Percentiles rank a stretch among this genome's conserved stretches.
phyloP scores from a whole-genome alignment of 495 filamentous ascomycete genomes.

The Neurospora sp. region DNA sequence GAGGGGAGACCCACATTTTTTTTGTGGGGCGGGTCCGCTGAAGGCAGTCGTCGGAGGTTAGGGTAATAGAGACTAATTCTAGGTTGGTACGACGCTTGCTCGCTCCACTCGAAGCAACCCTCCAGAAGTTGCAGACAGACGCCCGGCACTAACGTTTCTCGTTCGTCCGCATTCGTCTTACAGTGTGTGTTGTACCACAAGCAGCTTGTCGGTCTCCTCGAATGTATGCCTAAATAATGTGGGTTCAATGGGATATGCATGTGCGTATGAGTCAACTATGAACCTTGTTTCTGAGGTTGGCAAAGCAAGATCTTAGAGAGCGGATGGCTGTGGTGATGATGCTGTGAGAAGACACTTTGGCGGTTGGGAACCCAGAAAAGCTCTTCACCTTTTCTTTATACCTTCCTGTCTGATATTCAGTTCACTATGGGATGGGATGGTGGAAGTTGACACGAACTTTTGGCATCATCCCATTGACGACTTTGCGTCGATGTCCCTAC shows the following conservation, averaged over 20 bases:
- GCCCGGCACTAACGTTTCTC: background rate
- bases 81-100: background rate
- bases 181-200: background rate
- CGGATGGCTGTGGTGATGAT: background rate
- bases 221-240: background rate
- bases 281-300: background rate
- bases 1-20: too few relatives aligned
- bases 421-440: background rate
- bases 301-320: background rate
- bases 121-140: background rate
- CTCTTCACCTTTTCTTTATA: background rate
- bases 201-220: background rate
- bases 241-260: background rate
- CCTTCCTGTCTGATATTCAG: background rate
- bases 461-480: background rate
- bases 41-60: too few relatives aligned
- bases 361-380: background rate
- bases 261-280: background rate
- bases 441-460: background rate
- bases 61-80: background rate
- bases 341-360: background rate
- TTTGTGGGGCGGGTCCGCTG: too few relatives aligned
- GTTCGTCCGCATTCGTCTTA: background rate
- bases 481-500: background rate
- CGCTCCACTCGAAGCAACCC: background rate